Conservation (phyloP, 163 green algal species). For the Chlorella variabilis region DNA sequence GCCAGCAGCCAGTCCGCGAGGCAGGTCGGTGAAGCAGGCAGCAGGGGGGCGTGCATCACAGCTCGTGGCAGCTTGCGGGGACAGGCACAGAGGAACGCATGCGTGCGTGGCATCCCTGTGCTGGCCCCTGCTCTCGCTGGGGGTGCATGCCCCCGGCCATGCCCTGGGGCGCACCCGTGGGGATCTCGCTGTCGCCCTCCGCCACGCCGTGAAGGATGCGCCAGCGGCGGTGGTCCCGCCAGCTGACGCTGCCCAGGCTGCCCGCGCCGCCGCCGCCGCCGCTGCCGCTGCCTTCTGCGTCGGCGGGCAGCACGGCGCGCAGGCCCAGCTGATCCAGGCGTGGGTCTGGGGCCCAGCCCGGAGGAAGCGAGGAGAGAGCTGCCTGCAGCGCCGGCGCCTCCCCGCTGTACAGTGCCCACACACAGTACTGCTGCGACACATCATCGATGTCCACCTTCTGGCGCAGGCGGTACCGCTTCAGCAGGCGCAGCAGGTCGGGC, state of each 20-base stretch:
- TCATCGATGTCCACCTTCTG: constrained; percentile 75
- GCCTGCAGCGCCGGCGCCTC: neutral
- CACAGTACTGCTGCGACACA: constrained; percentile 57
- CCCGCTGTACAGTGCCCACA: constrained; percentile 52
- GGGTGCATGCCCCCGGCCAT: too few species aligned
- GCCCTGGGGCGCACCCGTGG: constrained; percentile 62
- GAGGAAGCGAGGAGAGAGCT: neutral
- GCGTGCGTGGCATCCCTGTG: too few species aligned
- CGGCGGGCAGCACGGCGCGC: constrained; percentile 53
- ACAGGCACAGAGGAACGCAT: too few species aligned
- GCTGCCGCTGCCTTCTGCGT: neutral
- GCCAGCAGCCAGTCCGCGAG: neutral
- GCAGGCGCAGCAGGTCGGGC: constrained; percentile 42
- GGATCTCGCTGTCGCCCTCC: constrained; percentile 84
- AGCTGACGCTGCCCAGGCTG: too few species aligned
- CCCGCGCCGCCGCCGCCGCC: constrained; percentile 26
- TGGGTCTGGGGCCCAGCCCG: constrained; percentile 63
- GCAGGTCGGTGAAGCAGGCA: too few species aligned
- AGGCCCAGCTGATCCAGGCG: constrained; percentile 64
- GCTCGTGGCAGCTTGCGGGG: neutral
- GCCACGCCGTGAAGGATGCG: constrained; percentile 77
- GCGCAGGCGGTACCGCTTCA: constrained; percentile 69
- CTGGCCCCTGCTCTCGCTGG: too few species aligned
- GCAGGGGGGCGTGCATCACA: too few species aligned
- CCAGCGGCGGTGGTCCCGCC: constrained; percentile 58